A percentile compares a stretch with the other conserved stretches of the same genome.
Evolutionary conservation across 2,329 filamentous ascomycete genomes (phyloP).

Genomic region (Hypomyces rosellus): DNA sequence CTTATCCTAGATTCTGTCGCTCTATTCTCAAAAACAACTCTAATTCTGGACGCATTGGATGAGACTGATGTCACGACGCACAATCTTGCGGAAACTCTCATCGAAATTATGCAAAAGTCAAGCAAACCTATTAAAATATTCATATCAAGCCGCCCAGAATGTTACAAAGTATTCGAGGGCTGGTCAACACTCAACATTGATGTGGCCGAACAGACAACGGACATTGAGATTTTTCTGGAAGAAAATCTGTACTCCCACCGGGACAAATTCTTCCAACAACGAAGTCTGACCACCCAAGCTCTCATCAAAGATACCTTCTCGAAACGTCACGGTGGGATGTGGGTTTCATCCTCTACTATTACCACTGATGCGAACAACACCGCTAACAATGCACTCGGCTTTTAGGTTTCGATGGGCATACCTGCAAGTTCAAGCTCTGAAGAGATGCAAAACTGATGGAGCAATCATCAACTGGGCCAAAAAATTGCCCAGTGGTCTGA

Average conservation of each 20-base stretch:
- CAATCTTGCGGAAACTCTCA: constrained; percentile 10
- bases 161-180: constrained; percentile 3
- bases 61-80: constrained; percentile 10
- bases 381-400: neutral
- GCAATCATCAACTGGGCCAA: constrained; percentile 12
- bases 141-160: constrained; percentile 13
- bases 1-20: constrained; percentile 8
- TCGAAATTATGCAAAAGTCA: constrained; percentile 1
- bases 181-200: constrained; percentile 8
- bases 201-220: constrained; percentile 10
- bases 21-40: constrained; percentile 4
- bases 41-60: constrained; percentile 14
- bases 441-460: constrained; percentile 2
- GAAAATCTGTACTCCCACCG: constrained; percentile 2
- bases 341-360: neutral
- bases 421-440: constrained; percentile 13
- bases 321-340: neutral
- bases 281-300: neutral
- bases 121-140: constrained; percentile 13
- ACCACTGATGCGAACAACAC: neutral
- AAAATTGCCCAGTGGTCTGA: constrained; percentile 8
- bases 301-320: neutral
- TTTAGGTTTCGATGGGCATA: constrained; percentile 17
- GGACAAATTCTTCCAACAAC: neutral
- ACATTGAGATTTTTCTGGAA: constrained; percentile 13